Conservation (phyloP, 495 filamentous ascomycete genomes). For the Oidiodendron maius region DNA sequence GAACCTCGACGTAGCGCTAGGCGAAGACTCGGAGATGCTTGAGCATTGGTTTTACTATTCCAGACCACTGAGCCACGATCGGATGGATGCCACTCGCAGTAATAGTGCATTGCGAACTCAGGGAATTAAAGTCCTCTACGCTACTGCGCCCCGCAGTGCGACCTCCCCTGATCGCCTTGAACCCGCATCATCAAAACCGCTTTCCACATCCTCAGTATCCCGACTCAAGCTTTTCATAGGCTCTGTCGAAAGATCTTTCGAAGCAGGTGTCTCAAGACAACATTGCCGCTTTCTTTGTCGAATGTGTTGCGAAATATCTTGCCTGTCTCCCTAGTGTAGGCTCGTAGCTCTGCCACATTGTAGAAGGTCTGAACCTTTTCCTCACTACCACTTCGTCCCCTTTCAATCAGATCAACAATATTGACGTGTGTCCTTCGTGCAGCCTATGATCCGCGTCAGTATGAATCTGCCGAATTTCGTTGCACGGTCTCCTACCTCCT, state of each 20-base stretch:
- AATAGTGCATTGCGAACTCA: too few relatives aligned
- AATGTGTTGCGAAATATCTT: constrained; percentile 20
- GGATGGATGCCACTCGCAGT: too few relatives aligned
- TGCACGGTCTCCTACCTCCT: constrained; percentile 15
- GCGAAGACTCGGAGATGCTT: too few relatives aligned
- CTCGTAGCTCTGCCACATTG: constrained; percentile 18
- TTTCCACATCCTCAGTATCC: constrained; percentile 9
- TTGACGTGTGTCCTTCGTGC: constrained; percentile 17
- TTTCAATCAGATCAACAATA: constrained; percentile 21
- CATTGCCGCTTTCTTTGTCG: constrained; percentile 13
- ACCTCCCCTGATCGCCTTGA: neutral
- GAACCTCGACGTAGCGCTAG: too few relatives aligned
- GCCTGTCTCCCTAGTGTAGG: constrained; percentile 17
- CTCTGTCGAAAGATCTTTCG: constrained; percentile 15
- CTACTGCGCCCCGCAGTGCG: neutral
- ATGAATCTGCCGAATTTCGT: constrained; percentile 7
- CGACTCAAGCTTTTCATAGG: constrained; percentile 11
- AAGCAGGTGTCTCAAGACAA: constrained; percentile 15
- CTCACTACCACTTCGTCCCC: constrained; percentile 15
- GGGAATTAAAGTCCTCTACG: too few relatives aligned
- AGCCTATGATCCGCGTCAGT: constrained; percentile 14
- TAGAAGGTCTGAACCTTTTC: constrained; percentile 17
- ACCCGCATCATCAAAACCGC: constrained; percentile 9
- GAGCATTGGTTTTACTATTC: too few relatives aligned
- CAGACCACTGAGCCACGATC: too few relatives aligned